These are phyloP conservation scores for Colletotrichum siamense DNA, from an alignment of 2,329 filamentous ascomycete genomes.

Conservation along the genomic window DNA sequence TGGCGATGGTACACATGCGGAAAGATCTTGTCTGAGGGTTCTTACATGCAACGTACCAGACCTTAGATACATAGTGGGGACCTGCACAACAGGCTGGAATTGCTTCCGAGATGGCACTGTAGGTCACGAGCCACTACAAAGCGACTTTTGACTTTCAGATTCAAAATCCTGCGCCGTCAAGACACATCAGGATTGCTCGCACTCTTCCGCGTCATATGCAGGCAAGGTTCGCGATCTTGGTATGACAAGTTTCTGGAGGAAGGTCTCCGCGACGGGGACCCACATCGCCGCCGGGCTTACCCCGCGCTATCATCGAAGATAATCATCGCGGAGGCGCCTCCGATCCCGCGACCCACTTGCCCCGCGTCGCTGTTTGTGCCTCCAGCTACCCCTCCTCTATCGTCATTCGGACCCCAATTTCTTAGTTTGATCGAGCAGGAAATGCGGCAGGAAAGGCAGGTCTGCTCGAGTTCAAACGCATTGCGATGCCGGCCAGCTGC, in stretches of 20 bases:
- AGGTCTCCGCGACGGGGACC: not conserved
- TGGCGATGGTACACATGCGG: not conserved
- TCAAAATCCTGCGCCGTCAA: rapidly evolving
- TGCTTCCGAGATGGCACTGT: not conserved
- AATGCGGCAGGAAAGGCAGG: not conserved
- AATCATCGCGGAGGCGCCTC: not conserved
- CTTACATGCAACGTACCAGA: not conserved
- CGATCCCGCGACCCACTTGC: not conserved
- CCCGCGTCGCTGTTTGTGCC: not conserved
- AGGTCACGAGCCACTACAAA: not conserved
- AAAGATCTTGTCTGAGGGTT: not conserved
- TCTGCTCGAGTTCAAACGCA: not conserved
- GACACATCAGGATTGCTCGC: not conserved
- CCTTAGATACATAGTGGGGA: too few species aligned
- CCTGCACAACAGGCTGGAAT: not conserved
- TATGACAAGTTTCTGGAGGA: not conserved
- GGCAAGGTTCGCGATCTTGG: not conserved
- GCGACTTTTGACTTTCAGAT: not conserved
- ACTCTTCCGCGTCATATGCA: not conserved
- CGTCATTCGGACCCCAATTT: not conserved
- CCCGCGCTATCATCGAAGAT: not conserved
- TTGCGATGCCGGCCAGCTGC: not conserved
- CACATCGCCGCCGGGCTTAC: not conserved
- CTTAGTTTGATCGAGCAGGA: not conserved
- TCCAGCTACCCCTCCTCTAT: not conserved